Conservation (phyloP, 73 alveolate species). For the Tetrahymena borealis region DNA sequence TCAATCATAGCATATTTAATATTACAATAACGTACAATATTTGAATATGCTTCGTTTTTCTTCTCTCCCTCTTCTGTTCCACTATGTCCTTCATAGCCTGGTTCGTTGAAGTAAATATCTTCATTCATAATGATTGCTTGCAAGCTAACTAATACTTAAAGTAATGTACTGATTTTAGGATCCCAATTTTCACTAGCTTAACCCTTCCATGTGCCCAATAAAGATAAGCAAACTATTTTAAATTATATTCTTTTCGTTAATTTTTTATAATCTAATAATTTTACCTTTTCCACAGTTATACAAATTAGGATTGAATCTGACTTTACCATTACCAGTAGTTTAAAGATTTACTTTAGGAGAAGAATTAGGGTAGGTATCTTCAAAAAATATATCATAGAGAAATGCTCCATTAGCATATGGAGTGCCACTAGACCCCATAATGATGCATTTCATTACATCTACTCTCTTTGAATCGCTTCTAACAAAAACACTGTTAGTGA, state of each 20-base stretch:
- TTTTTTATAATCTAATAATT: not conserved
- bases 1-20: constrained; percentile 94
- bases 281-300: constrained; percentile 84
- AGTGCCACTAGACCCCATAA: constrained; percentile 93
- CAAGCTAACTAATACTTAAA: constrained; percentile 87
- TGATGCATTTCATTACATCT: constrained; percentile 90
- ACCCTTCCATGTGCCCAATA: constrained; percentile 97
- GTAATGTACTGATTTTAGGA: constrained; percentile 85
- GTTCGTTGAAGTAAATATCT: constrained; percentile 94
- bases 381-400: constrained; percentile 86
- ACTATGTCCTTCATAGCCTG: constrained; percentile 93
- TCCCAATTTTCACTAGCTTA: constrained; percentile 98
- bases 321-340: constrained; percentile 90
- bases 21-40: constrained; percentile 91
- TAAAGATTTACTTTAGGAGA: constrained; percentile 89
- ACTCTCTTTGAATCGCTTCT: constrained; percentile 87
- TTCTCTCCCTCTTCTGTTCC: constrained; percentile 93
- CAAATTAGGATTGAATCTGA: constrained; percentile 93
- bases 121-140: constrained; percentile 95
- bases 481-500: constrained; percentile 91
- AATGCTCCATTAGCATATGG: constrained; percentile 98
- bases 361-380: constrained; percentile 83
- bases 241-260: not conserved
- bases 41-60: constrained; percentile 90
- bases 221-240: constrained; percentile 75